A percentile compares a stretch with the other conserved stretches of the same genome.
These are phyloP conservation scores for Coelastrella sp. DNA, from an alignment of 139 green algal species.

Conservation along the genomic window DNA sequence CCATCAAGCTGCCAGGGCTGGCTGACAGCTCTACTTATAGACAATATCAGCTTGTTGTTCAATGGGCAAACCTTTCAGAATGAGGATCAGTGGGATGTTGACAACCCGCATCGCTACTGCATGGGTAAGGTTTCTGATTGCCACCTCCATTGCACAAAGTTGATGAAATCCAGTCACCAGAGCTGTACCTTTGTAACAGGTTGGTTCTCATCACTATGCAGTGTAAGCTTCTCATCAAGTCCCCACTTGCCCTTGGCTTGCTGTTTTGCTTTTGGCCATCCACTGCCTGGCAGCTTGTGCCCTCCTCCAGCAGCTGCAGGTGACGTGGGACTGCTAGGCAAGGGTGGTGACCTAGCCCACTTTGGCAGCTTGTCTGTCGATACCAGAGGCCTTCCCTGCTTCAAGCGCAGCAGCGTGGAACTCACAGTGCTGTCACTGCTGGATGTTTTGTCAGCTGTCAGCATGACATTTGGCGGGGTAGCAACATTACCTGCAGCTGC, in stretches of 20 bases:
- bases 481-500: slow-evolving; percentile 1
- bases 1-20: too few relatives aligned
- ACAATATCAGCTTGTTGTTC: too few relatives aligned
- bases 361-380: slow-evolving; percentile 59
- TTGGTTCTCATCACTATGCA: neutral
- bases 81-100: too few relatives aligned
- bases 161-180: neutral
- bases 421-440: slow-evolving; percentile 38
- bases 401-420: slow-evolving; percentile 45
- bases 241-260: neutral
- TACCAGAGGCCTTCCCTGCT: slow-evolving; percentile 56
- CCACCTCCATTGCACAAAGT: too few relatives aligned
- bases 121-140: too few relatives aligned
- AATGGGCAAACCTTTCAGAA: too few relatives aligned
- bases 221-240: neutral
- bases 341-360: slow-evolving; percentile 47
- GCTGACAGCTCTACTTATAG: too few relatives aligned
- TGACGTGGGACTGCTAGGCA: neutral
- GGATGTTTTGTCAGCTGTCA: neutral
- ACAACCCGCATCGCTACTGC: too few relatives aligned
- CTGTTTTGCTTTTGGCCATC: neutral
- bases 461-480: neutral
- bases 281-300: neutral
- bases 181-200: neutral
- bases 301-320: neutral